A percentile compares a stretch with the other conserved stretches of the same genome.
Evolutionary conservation across 441 rosid species (phyloP).

Genomic region (Erodium texanum): DNA sequence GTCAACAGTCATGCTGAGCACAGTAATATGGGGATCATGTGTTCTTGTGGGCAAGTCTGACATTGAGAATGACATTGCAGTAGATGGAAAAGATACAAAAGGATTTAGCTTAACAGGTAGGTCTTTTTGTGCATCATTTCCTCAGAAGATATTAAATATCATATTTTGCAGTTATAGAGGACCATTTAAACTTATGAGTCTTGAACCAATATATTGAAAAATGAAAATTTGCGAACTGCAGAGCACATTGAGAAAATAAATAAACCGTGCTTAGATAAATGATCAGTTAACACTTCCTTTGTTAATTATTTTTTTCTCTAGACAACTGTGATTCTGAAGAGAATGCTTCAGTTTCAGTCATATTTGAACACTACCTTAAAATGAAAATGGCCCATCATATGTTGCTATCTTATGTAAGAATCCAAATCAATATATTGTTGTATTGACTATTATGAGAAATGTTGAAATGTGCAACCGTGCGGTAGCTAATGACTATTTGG

Average conservation of each 20-base stretch:
- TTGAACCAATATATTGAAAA: not conserved
- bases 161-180: too few relatives aligned
- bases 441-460: not conserved
- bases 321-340: too few relatives aligned
- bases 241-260: too few relatives aligned
- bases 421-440: not conserved
- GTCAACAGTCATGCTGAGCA: constrained; percentile 88
- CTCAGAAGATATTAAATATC: too few relatives aligned
- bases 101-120: constrained; percentile 57
- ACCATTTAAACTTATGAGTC: not conserved
- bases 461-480: not conserved
- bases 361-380: too few relatives aligned
- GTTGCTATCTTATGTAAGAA: not conserved
- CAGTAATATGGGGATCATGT: constrained; percentile 87
- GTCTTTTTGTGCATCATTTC: constrained; percentile 1
- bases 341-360: too few relatives aligned
- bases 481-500: not conserved
- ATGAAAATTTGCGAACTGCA: too few relatives aligned
- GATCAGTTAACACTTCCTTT: not conserved
- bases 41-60: constrained; percentile 78
- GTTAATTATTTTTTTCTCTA: too few relatives aligned
- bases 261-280: not conserved
- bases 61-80: constrained; percentile 40
- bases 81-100: constrained; percentile 40
- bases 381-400: not conserved